phyloP scores from a whole-genome alignment of 2,329 filamentous ascomycete species.

The Colletotrichum lentis region DNA sequence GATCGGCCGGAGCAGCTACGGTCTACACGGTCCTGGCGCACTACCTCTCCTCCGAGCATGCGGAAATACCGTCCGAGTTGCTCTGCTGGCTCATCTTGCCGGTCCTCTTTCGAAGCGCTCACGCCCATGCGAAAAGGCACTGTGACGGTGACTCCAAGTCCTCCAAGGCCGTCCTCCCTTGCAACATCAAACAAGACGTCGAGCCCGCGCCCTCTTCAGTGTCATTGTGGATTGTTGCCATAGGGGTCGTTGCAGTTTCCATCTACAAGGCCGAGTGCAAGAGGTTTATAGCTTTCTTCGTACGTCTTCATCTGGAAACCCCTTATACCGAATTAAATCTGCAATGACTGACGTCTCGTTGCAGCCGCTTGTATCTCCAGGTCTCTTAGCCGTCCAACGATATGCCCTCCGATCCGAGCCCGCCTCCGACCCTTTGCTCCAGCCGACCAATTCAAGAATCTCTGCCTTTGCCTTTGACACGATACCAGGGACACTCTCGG shows the following conservation, averaged over 20 bases:
- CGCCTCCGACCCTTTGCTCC: neutral
- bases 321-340: too few relatives aligned
- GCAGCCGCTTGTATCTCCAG: neutral
- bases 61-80: neutral
- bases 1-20: neutral
- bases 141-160: neutral
- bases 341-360: neutral
- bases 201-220: neutral
- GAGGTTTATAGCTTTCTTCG: neutral
- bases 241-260: neutral
- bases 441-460: neutral
- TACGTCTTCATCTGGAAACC: neutral
- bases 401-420: neutral
- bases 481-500: neutral
- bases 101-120: neutral
- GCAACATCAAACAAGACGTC: neutral
- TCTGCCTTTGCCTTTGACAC: neutral
- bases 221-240: neutral
- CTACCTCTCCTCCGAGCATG: neutral
- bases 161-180: neutral
- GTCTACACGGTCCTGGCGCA: neutral
- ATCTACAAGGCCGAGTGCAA: slow-evolving; percentile 1
- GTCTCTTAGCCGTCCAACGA: neutral
- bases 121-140: too few relatives aligned
- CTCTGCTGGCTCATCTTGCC: neutral